These are phyloP conservation scores for Juncus inflexus DNA, from an alignment of 176 grass and related monocot genomes.

Conservation along the genomic window DNA sequence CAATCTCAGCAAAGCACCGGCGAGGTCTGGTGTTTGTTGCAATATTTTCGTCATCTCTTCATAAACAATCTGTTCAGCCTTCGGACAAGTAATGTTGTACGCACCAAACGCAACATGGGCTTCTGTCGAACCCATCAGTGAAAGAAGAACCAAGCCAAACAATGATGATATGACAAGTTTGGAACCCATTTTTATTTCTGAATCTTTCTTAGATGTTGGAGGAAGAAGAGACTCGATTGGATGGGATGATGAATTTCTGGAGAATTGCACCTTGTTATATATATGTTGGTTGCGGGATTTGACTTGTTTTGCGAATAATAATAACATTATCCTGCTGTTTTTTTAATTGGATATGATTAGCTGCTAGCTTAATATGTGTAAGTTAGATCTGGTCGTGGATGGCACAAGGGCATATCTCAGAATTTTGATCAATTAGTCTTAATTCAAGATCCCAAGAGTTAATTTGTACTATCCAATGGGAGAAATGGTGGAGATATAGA, in stretches of 20 bases:
- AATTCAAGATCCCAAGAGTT: too few species aligned
- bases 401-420: neutral
- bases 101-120: constrained; percentile 12
- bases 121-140: constrained; percentile 20
- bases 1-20: constrained; percentile 23
- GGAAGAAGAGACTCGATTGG: neutral
- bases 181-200: constrained; percentile 14
- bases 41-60: constrained; percentile 22
- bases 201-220: neutral
- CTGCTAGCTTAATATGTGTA: neutral
- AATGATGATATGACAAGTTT: constrained; percentile 13
- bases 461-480: too few species aligned
- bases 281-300: neutral
- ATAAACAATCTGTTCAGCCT: constrained; percentile 17
- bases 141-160: constrained; percentile 12
- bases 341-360: constrained; percentile 5
- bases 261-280: constrained; percentile 12
- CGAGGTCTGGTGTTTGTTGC: constrained; percentile 14
- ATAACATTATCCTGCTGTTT: constrained; percentile 22
- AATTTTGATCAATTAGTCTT: too few species aligned
- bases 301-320: constrained; percentile 6
- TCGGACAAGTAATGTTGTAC: constrained; percentile 20
- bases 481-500: too few species aligned
- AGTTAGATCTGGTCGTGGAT: neutral
- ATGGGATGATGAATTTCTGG: constrained; percentile 1